A percentile compares a stretch with the other conserved stretches of the same genome.
Evolutionary conservation across 2,329 filamentous ascomycete genomes (phyloP).

Genomic region (Trichoderma polysporum): DNA sequence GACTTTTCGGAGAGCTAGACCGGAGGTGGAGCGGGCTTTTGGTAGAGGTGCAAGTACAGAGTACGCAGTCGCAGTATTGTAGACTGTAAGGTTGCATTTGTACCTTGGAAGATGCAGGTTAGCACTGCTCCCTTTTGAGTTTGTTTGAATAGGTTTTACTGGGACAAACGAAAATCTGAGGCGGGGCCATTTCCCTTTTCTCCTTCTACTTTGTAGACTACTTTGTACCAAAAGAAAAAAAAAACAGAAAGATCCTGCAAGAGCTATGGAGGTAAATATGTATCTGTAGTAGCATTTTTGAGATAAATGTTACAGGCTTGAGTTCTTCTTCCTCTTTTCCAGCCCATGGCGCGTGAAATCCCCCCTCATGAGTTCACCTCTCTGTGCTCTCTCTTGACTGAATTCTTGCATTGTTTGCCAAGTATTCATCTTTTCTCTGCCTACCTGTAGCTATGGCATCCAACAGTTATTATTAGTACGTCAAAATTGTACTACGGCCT

Average conservation of each 20-base stretch:
- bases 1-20: neutral
- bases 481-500: neutral
- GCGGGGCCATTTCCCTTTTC: neutral
- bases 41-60: neutral
- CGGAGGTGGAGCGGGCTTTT: neutral
- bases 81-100: neutral
- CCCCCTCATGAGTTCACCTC: no score
- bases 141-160: neutral
- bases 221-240: no score
- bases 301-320: no score
- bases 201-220: neutral
- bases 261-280: neutral
- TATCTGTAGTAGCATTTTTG: no score
- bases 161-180: neutral
- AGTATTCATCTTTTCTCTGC: no score
- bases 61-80: neutral
- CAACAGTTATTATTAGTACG: no score
- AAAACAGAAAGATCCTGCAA: no score
- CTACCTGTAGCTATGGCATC: no score
- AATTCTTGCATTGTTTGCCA: no score
- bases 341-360: no score
- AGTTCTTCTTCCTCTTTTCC: no score
- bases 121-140: neutral
- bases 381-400: no score
- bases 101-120: neutral